These are phyloP conservation scores for Pichia pseudocactophila DNA, from an alignment of 805 yeast genomes.

Conservation along the genomic window DNA sequence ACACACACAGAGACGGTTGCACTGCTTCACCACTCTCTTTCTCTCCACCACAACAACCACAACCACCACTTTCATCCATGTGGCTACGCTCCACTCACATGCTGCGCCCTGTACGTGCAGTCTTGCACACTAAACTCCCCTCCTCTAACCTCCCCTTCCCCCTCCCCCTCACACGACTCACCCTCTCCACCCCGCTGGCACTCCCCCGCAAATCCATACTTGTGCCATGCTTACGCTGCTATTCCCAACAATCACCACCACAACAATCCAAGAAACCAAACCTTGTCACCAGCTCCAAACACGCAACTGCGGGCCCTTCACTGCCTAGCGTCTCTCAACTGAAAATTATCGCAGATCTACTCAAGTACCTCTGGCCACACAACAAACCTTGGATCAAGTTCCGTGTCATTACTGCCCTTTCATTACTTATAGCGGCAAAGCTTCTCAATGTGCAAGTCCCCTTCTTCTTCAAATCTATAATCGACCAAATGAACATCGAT, in stretches of 20 bases:
- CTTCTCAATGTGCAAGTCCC: slow-evolving; percentile 92
- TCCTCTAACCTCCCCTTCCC: too few relatives aligned
- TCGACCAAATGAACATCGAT: slow-evolving; percentile 89
- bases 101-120: too few relatives aligned
- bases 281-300: slow-evolving; percentile 12
- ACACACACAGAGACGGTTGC: too few relatives aligned
- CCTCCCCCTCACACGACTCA: too few relatives aligned
- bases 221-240: too few relatives aligned
- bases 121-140: too few relatives aligned
- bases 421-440: slow-evolving; percentile 71
- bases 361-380: slow-evolving; percentile 77
- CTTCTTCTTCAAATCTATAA: slow-evolving; percentile 78
- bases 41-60: too few relatives aligned
- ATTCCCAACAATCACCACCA: neutral
- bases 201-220: too few relatives aligned
- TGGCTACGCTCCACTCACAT: too few relatives aligned
- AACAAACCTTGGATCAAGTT: slow-evolving; percentile 54
- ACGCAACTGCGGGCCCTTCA: slow-evolving; percentile 10
- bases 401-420: slow-evolving; percentile 69
- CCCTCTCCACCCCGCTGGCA: too few relatives aligned
- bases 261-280: slow-evolving; percentile 11
- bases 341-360: slow-evolving; percentile 52
- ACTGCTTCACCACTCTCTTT: too few relatives aligned
- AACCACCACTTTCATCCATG: too few relatives aligned
- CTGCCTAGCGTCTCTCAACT: slow-evolving; percentile 32